phyloP scores from a whole-genome alignment of 108 stramenopile genomes.

The Cyclotella sp. region DNA sequence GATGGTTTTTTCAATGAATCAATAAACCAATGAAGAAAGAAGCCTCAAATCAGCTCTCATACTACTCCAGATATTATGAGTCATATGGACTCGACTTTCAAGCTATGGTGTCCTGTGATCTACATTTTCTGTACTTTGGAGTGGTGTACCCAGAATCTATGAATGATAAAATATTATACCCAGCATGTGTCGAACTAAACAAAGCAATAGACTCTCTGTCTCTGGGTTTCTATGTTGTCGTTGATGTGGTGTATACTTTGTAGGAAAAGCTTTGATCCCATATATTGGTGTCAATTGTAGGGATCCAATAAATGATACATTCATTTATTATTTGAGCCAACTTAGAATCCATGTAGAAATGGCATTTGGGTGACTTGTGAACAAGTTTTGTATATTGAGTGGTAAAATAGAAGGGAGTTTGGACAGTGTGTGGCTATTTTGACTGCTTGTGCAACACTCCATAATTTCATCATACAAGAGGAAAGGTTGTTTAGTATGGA shows the following conservation, averaged over 20 bases:
- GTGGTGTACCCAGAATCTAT: neutral
- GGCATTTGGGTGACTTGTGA: neutral
- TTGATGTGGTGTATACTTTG: neutral
- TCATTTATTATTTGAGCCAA: neutral
- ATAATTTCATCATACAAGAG: neutral
- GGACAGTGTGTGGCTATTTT: neutral
- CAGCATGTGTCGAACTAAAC: neutral
- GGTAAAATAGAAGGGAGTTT: neutral
- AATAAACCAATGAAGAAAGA: neutral
- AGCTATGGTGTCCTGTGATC: neutral
- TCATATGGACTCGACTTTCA: neutral
- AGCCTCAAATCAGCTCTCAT: neutral
- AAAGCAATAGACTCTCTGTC: neutral
- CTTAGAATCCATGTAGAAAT: neutral
- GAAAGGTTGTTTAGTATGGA: neutral
- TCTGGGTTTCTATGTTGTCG: neutral
- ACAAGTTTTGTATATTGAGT: neutral
- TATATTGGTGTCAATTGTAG: neutral
- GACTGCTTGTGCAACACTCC: neutral
- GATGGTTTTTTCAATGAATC: neutral
- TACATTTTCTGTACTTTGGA: conserved; percentile 2
- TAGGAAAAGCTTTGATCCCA: neutral
- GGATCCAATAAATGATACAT: neutral
- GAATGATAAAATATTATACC: neutral
- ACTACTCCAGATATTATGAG: neutral